A percentile compares a stretch with the other conserved stretches of the same genome.
Conservation (phyloP, 371 early-diverging fungal genomes). For the Dinochytrium kinnereticum region DNA sequence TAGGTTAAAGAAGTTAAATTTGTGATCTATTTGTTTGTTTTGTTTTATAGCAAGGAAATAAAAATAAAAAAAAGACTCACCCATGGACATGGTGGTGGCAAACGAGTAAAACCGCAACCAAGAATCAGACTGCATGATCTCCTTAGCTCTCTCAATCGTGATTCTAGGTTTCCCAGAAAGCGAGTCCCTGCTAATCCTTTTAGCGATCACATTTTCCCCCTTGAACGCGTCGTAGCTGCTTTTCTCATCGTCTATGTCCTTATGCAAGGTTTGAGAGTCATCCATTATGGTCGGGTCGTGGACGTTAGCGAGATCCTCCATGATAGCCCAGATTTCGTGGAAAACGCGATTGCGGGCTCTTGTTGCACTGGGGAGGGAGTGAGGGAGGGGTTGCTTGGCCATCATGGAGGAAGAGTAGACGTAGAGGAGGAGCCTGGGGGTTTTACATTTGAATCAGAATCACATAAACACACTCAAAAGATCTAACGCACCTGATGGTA, state of each 20-base stretch:
- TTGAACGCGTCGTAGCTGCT: neutral
- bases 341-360: conserved; percentile 17
- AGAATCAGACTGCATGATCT: neutral
- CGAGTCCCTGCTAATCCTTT: too few relatives aligned
- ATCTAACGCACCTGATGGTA: neutral
- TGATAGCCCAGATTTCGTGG: neutral
- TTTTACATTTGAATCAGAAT: neutral
- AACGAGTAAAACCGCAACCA: neutral
- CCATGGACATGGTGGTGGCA: neutral
- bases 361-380: conserved; percentile 11
- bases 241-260: neutral
- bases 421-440: conserved; percentile 19
- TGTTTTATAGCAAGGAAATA: too few relatives aligned
- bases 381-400: conserved; percentile 21
- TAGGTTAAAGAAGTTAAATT: neutral
- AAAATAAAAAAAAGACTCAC: neutral
- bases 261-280: neutral
- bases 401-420: conserved; percentile 15
- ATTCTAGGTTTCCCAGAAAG: neutral
- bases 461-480: too few relatives aligned
- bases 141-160: neutral
- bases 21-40: neutral
- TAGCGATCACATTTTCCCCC: too few relatives aligned
- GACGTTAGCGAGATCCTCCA: neutral
- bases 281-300: neutral